Base-by-base conservation (phyloP, 129 eudicot species). In the Sambucus nigra region DNA sequence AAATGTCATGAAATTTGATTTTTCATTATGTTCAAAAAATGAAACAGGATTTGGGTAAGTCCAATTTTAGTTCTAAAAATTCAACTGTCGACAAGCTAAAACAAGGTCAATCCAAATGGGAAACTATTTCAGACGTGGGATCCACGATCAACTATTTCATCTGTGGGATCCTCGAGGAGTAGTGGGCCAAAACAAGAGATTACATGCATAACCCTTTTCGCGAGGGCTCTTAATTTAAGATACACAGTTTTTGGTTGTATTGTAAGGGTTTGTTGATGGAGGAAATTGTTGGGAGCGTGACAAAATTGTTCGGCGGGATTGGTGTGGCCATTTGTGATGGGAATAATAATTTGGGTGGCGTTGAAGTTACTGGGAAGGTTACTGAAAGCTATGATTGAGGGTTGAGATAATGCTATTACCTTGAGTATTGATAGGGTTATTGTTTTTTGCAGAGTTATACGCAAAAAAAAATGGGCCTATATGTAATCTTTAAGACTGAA, bases 301-400 rank as follows among this genome's bases (percentile, higher is more conserved):
- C 45, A 47, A 47, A 42, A 67, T 14, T 56, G 29, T 55, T 75
- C 48, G 85, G 62, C 46, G 91, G 80, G 41, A 58, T 77, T 42
- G 89, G 95, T 21, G 80, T 72, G 3, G 79, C 78, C 29, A 60
- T 69, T 57, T 77, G 66, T 59, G 86, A 78, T 69, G 20, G 61
- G 18, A 60, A 47, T 25, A 80, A 64, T 45, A 26, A 51, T 44
- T 59, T 71, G 55, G n/a, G n/a, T n/a, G 49, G 40, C 10, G 57
- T 24, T 13, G 73, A 53, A 20, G 40, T 19, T 18, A 77, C 56
- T 31, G 50, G 7, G 0, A 72, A 66, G 25, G 26, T 46, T 24
- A 71, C 59, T 21, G 40, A 77, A 67, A 61, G 87, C 84, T 12
- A 48, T 86, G 73, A 67, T 86, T 19, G 80, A 81, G 70, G 92